These are phyloP conservation scores for Yarrowia phangngaensis DNA, from an alignment of 805 yeast species.

Conservation along the genomic window DNA sequence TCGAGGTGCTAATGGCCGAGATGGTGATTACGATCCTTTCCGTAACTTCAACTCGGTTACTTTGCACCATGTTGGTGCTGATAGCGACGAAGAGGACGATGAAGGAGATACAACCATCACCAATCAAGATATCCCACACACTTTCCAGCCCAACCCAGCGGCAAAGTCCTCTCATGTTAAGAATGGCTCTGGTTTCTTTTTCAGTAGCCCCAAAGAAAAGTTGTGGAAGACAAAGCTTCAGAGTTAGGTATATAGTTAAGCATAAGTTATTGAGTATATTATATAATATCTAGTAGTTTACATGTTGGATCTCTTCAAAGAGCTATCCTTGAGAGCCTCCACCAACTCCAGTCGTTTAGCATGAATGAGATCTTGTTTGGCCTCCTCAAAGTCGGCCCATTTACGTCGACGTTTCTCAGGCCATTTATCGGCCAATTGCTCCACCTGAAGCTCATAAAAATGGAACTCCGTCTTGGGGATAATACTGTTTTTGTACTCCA, in stretches of 20 bases:
- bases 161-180: conserved; percentile 29
- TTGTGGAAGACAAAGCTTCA: conserved; percentile 20
- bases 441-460: conserved; percentile 71
- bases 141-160: conserved; percentile 27
- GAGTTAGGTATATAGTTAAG: conserved; percentile 1
- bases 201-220: conserved; percentile 19
- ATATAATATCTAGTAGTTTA: too few relatives aligned
- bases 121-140: conserved; percentile 18
- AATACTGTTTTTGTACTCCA: conserved; percentile 42
- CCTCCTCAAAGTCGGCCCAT: conserved; percentile 54
- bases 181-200: conserved; percentile 20
- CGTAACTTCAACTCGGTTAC: conserved; percentile 82
- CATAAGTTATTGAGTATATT: conserved; percentile 23
- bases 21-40: conserved; percentile 59
- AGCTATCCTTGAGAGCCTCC: conserved; percentile 32
- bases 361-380: conserved; percentile 36
- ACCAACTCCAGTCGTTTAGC: conserved; percentile 38
- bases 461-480: conserved; percentile 79
- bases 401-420: conserved; percentile 75
- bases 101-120: conserved; percentile 32
- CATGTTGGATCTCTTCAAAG: not conserved
- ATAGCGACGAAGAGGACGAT: conserved; percentile 46
- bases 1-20: conserved; percentile 31
- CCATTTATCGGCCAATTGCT: conserved; percentile 57
- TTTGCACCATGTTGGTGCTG: conserved; percentile 65